Evolutionary conservation across 2,329 filamentous ascomycete species (phyloP).

Genomic region (Diaporthe destruens): DNA sequence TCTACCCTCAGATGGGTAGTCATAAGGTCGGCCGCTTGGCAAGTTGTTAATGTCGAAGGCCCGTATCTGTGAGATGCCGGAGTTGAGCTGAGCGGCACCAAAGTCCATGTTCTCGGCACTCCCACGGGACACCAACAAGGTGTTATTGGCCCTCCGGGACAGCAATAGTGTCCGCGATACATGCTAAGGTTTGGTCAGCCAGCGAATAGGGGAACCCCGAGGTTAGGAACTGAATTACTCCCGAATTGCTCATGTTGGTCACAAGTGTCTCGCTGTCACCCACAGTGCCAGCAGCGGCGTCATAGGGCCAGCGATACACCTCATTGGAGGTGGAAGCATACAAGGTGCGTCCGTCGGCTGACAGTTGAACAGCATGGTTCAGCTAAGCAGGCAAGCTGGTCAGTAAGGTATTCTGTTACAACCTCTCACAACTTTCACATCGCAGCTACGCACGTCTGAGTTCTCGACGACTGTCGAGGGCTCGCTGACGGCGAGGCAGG

Average conservation of each 20-base stretch:
- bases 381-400: slow-evolving; percentile 52
- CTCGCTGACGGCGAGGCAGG: slow-evolving; percentile 55
- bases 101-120: slow-evolving; percentile 73
- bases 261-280: slow-evolving; percentile 65
- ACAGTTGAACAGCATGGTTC: slow-evolving; percentile 69
- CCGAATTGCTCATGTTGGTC: slow-evolving; percentile 70
- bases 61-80: slow-evolving; percentile 76
- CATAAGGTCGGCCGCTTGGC: slow-evolving; percentile 50
- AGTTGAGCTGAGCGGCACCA: slow-evolving; percentile 61
- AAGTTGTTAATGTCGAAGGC: slow-evolving; percentile 61
- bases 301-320: slow-evolving; percentile 76
- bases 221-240: slow-evolving; percentile 46
- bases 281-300: slow-evolving; percentile 63
- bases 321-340: slow-evolving; percentile 69
- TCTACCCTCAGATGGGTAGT: slow-evolving; percentile 62
- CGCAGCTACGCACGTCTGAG: slow-evolving; percentile 49
- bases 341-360: slow-evolving; percentile 64
- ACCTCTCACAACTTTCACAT: neutral
- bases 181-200: slow-evolving; percentile 54
- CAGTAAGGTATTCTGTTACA: neutral
- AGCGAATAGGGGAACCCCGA: neutral
- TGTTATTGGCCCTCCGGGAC: slow-evolving; percentile 64
- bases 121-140: slow-evolving; percentile 75
- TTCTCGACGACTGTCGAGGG: slow-evolving; percentile 54
- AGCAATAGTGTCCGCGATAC: slow-evolving; percentile 76